phyloP scores from a whole-genome alignment of 257 asterid species.

The Solanum chaucha region DNA sequence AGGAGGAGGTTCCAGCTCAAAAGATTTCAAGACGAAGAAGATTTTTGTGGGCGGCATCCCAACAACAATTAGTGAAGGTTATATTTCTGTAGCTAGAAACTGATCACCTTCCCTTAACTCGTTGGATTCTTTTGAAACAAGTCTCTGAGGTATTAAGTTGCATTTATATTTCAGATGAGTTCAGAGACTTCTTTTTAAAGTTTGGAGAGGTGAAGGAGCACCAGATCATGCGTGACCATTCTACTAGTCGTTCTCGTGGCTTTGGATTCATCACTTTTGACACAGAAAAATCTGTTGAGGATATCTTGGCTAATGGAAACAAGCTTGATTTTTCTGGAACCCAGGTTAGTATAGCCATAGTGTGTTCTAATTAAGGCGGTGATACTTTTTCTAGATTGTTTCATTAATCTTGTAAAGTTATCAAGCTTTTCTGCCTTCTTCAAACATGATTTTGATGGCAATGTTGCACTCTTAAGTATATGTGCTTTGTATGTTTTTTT shows the following conservation, averaged over 20 bases:
- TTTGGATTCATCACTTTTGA: slow-evolving; percentile 52
- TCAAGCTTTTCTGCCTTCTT: neutral
- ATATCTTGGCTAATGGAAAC: slow-evolving; percentile 43
- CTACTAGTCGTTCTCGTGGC: slow-evolving; percentile 52
- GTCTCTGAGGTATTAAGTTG: neutral
- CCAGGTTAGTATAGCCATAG: slow-evolving; percentile 25
- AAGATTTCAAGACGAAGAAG: slow-evolving; percentile 51
- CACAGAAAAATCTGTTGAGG: slow-evolving; percentile 42
- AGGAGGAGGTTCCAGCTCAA: slow-evolving; percentile 28
- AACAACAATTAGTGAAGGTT: slow-evolving; percentile 40
- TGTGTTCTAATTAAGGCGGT: neutral
- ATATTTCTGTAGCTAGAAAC: neutral
- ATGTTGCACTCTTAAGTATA: neutral
- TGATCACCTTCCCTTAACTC: neutral
- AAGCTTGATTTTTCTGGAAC: slow-evolving; percentile 44
- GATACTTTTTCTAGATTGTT: neutral
- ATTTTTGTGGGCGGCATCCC: slow-evolving; percentile 63
- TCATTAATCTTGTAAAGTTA: neutral
- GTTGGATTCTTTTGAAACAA: neutral
- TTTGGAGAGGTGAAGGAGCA: slow-evolving; percentile 51
- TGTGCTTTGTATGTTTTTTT: neutral
- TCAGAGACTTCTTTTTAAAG: slow-evolving; percentile 39
- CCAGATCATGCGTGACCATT: slow-evolving; percentile 52
- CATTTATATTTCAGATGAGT: slow-evolving; percentile 32
- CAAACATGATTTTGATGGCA: neutral